phyloP scores from a whole-genome alignment of 1,139 yeast genomes.

The Saccharomycopsis crataegensis region DNA sequence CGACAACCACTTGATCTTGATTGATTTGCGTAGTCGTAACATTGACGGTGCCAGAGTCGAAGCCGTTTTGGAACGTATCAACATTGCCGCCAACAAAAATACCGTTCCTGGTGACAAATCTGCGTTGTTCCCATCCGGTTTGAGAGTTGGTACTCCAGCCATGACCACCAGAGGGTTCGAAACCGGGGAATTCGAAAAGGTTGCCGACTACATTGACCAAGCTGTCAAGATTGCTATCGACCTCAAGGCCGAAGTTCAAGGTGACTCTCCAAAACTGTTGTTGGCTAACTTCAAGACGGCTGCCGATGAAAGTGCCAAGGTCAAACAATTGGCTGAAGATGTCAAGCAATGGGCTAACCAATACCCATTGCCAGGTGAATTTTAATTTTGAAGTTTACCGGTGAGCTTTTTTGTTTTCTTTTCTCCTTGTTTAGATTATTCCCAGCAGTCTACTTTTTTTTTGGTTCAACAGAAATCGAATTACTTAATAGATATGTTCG shows the following conservation, averaged over 20 bases:
- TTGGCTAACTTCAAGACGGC: conserved; percentile 56
- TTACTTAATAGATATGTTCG: no score
- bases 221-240: conserved; percentile 65
- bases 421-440: no score
- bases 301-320: conserved; percentile 52
- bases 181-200: conserved; percentile 66
- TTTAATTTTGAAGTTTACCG: background rate
- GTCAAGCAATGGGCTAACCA: conserved; percentile 59
- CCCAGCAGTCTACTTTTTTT: no score
- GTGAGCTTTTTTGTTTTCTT: no score
- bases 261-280: conserved; percentile 55
- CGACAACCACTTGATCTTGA: conserved; percentile 86
- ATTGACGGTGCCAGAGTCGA: conserved; percentile 97
- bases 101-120: conserved; percentile 95
- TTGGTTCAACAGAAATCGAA: no score
- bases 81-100: conserved; percentile 93
- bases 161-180: conserved; percentile 96
- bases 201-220: conserved; percentile 68
- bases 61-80: conserved; percentile 78
- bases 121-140: conserved; percentile 91
- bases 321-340: conserved; percentile 52
- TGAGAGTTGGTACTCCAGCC: conserved; percentile 96
- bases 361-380: conserved; percentile 77
- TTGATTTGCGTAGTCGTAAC: conserved; percentile 74
- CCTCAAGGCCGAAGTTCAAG: conserved; percentile 51